These are phyloP conservation scores for Pharnaceum exiguum DNA, from an alignment of 148 eudicot genomes.

Conservation along the genomic window DNA sequence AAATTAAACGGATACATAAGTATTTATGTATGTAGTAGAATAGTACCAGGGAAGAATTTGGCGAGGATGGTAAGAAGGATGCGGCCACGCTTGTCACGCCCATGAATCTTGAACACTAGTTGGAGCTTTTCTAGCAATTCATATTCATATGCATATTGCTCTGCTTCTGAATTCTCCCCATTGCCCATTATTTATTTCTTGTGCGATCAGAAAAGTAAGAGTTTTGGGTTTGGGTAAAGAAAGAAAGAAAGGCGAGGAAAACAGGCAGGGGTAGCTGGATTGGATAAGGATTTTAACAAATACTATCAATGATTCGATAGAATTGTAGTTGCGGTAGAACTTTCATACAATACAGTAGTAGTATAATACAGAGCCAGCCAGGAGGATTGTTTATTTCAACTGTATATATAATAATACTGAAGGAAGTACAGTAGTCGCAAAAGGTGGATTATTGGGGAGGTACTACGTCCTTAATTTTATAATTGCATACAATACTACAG, in stretches of 20 bases:
- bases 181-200: not conserved
- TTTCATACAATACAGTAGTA: too few relatives aligned
- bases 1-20: not conserved
- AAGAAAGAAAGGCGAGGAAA: not conserved
- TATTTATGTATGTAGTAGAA: not conserved
- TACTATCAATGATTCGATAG: too few relatives aligned
- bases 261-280: not conserved
- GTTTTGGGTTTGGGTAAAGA: not conserved
- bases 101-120: slow-evolving; percentile 55
- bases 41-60: slow-evolving; percentile 61
- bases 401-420: too few relatives aligned
- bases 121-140: slow-evolving; percentile 32
- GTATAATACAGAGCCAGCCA: too few relatives aligned
- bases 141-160: slow-evolving; percentile 41
- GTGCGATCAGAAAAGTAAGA: too few relatives aligned
- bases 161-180: slow-evolving; percentile 4
- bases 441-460: too few relatives aligned
- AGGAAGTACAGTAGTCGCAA: too few relatives aligned
- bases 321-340: too few relatives aligned
- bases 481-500: too few relatives aligned
- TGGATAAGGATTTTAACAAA: too few relatives aligned
- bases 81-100: slow-evolving; percentile 48
- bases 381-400: too few relatives aligned
- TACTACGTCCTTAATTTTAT: too few relatives aligned
- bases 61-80: slow-evolving; percentile 43